Percentiles rank a stretch among this genome's conserved stretches.
Conservation (phyloP, 78 protist species). For the Polysphondylium violaceum region DNA sequence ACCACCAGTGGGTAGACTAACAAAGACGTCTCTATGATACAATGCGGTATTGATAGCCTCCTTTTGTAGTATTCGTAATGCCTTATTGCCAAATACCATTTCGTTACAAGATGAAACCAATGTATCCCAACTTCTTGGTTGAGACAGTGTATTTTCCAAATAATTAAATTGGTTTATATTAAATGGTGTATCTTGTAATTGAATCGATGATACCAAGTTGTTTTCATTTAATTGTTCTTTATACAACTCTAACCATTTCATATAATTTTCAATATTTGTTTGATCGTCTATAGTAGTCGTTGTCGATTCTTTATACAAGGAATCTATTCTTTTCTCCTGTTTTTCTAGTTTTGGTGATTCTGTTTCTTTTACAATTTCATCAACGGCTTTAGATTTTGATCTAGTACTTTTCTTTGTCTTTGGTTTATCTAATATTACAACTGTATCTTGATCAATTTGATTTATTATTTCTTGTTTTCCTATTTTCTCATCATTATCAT, state of each 20-base stretch:
- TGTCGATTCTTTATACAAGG: too few species aligned
- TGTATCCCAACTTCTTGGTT: constrained; percentile 22
- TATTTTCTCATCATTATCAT: background rate
- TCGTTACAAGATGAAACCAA: constrained; percentile 17
- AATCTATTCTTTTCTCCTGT: too few species aligned
- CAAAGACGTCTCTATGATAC: constrained; percentile 63
- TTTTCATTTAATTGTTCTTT: background rate
- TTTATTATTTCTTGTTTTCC: too few species aligned
- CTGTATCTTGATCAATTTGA: too few species aligned
- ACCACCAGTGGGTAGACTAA: constrained; percentile 97
- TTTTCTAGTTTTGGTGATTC: background rate
- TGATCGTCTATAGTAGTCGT: too few species aligned
- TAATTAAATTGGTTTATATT: background rate
- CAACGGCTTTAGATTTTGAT: background rate
- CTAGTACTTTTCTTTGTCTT: background rate
- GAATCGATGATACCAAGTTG: background rate
- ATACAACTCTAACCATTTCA: background rate
- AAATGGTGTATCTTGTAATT: background rate
- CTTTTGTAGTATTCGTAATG: constrained; percentile 83
- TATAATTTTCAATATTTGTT: constrained; percentile 2
- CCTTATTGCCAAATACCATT: constrained; percentile 27
- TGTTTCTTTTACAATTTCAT: background rate
- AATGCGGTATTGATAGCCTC: constrained; percentile 80
- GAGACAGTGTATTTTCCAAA: background rate
- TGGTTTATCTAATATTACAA: too few species aligned